These are phyloP conservation scores for Trametes polyzona DNA, from an alignment of 1,284 basidiomycete genomes.

Conservation along the genomic window DNA sequence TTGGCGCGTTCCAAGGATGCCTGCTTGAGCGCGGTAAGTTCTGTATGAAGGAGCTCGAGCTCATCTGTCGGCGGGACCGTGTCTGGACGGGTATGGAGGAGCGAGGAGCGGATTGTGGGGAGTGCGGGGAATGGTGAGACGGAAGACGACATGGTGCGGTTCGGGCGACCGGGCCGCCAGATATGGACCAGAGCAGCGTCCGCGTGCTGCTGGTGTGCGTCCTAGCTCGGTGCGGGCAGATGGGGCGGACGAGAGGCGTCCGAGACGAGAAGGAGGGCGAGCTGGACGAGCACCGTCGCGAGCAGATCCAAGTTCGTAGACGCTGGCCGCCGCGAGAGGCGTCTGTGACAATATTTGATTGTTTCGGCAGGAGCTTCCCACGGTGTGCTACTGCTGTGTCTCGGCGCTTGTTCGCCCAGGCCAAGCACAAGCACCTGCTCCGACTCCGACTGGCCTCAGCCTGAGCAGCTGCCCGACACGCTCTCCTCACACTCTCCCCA, in stretches of 20 bases:
- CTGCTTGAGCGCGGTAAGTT: constrained; percentile 59
- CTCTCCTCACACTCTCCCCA: not conserved
- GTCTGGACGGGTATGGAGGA: constrained; percentile 65
- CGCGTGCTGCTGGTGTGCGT: constrained; percentile 1
- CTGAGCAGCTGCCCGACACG: no score
- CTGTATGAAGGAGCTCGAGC: constrained; percentile 64
- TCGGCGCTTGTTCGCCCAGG: no score
- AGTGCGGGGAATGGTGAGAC: constrained; percentile 51
- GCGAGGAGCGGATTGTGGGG: constrained; percentile 51
- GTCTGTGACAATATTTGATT: constrained; percentile 17
- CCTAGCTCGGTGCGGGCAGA: constrained; percentile 6
- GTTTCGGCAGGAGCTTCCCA: constrained; percentile 22
- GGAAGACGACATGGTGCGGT: constrained; percentile 46
- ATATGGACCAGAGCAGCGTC: constrained; percentile 7
- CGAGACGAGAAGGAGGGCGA: constrained; percentile 15
- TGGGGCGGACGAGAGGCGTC: constrained; percentile 5
- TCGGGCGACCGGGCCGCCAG: constrained; percentile 10
- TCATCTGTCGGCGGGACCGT: constrained; percentile 72
- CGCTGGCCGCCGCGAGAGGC: constrained; percentile 23
- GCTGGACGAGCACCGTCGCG: constrained; percentile 27
- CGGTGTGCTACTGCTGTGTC: constrained; percentile 7
- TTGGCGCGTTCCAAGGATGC: constrained; percentile 60
- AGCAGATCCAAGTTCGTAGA: constrained; percentile 30
- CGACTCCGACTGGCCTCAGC: no score
- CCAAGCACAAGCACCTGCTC: no score